Conservation (phyloP, 805 yeast genomes). For the Candida hungchunana region DNA sequence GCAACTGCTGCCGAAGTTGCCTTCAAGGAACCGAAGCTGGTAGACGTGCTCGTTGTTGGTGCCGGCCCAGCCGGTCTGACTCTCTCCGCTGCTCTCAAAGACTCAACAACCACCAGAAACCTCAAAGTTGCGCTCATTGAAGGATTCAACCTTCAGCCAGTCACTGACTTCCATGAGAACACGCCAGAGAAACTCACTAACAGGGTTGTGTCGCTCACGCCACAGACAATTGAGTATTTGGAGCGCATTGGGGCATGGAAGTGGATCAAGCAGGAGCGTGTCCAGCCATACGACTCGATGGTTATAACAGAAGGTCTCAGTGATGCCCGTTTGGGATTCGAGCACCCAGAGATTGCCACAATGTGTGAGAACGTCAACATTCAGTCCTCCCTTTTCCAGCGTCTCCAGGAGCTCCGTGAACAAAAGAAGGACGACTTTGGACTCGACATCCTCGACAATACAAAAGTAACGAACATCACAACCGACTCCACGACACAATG, state of each 20-base stretch:
- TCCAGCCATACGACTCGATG: constrained; percentile 76
- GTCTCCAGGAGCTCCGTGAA: constrained; percentile 42
- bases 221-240: constrained; percentile 65
- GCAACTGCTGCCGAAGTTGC: constrained; percentile 14
- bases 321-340: constrained; percentile 68
- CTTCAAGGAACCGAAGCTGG: constrained; percentile 21
- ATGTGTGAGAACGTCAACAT: constrained; percentile 89
- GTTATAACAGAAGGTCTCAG: constrained; percentile 82
- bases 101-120: constrained; percentile 55
- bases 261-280: constrained; percentile 61
- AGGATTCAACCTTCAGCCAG: constrained; percentile 52
- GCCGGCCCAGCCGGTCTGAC: constrained; percentile 98
- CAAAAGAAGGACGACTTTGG: constrained; percentile 18
- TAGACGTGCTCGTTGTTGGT: constrained; percentile 85
- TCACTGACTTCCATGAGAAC: constrained; percentile 38
- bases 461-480: constrained; percentile 59
- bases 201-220: constrained; percentile 83
- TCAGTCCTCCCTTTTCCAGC: constrained; percentile 64
- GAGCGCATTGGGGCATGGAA: constrained; percentile 74
- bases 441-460: constrained; percentile 53
- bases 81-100: constrained; percentile 73
- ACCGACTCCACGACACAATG: constrained; percentile 45
- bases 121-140: constrained; percentile 71
- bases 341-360: constrained; percentile 60
- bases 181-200: constrained; percentile 57